phyloP scores from a whole-genome alignment of 176 grass and related monocot genomes.

The Triticum aestivum region IWGSC_CS_RefSeq_v2.1 NC_057814.1:398125277-398125776 shows the following conservation, averaged over 20 bases:
- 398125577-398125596: conserved; percentile 19
- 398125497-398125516: too few species aligned
- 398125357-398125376: not conserved
- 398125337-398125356: not conserved
- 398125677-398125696: conserved; percentile 55
- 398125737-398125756: conserved; percentile 45
- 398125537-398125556: conserved; percentile 48
- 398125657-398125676: conserved; percentile 57
- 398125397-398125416: not conserved
- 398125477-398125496: not conserved
- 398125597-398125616: conserved; percentile 33
- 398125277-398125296: not conserved
- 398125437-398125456: not conserved
- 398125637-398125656: conserved; percentile 42
- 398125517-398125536: not conserved
- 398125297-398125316: conserved; percentile 33
- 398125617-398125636: conserved; percentile 63
- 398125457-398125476: not conserved
- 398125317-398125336: conserved; percentile 12
- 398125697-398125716: conserved; percentile 46
- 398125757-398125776: conserved; percentile 49
- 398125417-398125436: conserved; percentile 20
- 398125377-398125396: not conserved
- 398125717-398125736: conserved; percentile 65
- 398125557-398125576: conserved; percentile 46